Evolutionary conservation across 768 basidiomycete species (phyloP), one percentile per base, ranked within the genome.

Genomic region (Lyophyllum shimeji): DNA sequence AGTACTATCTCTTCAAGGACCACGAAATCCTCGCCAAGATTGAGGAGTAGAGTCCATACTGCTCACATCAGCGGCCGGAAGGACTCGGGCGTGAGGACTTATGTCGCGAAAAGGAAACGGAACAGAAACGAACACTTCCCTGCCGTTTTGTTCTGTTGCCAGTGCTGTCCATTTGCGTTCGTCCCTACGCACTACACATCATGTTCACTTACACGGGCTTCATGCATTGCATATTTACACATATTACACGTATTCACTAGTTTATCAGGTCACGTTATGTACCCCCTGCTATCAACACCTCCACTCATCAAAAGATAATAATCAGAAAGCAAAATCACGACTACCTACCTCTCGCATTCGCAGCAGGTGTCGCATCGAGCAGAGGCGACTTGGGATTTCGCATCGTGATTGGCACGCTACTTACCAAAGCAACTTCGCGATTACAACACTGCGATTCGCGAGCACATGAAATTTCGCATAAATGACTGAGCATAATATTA

Each of bases 21-120:
- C 72, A 84, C 23, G 95, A 98, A 68, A 97, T 99, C 69, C 82
- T 98, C 51, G 96, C 96, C 56, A 97, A 95, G 80, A 94, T 98
- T 66, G 82, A 89, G 71, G 95, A 97, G 79, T 97, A 82, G 74
- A 71, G 13, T 8, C 3, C 52, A 13, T 46, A 5, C 29, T 5
- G 12, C 12, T 46, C 24, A 52, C 46, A 17, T 20, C 46, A 1
- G 25, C n/a, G 29, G 25, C 21, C 2, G 23, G 9, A 23, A 23
- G n/a, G 45, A 46, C 24, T 17, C 3, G 29, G 29, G 29, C 29
- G 29, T 23, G 13, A 12, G 21, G 3, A 3, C 17, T 13, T 23
- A 17, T 17, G 13, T 12, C 45, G 20, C 40, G 18, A 44, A 44
- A 44, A 44, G 21, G 43, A 17, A 44, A 23, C 27, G 46, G 46